These are phyloP conservation scores for Polysphondylium violaceum DNA, from an alignment of 78 protist species.

Conservation along the genomic window DNA sequence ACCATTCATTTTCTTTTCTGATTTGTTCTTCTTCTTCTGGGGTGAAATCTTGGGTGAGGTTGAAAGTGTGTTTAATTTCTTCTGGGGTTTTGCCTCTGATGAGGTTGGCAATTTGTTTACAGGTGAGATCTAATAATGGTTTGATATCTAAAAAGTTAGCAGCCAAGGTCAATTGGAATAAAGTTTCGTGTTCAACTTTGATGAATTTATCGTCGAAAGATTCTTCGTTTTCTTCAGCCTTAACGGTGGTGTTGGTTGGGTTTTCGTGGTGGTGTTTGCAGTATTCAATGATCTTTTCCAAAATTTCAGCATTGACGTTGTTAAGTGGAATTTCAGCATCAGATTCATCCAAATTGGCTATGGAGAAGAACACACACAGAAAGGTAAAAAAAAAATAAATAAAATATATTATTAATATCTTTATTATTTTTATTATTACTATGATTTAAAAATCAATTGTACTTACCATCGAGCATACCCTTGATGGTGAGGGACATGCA, in stretches of 20 bases:
- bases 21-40: slow-evolving; percentile 98
- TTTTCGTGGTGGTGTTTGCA: slow-evolving; percentile 87
- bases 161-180: slow-evolving; percentile 93
- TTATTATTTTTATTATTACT: too few species aligned
- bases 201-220: slow-evolving; percentile 83
- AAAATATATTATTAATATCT: too few species aligned
- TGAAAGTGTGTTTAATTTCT: slow-evolving; percentile 95
- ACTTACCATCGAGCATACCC: slow-evolving; percentile 51
- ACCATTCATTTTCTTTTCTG: slow-evolving; percentile 97
- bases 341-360: slow-evolving; percentile 48
- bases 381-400: too few species aligned
- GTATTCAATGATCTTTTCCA: slow-evolving; percentile 88
- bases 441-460: too few species aligned
- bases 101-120: slow-evolving; percentile 96
- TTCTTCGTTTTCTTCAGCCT: slow-evolving; percentile 69
- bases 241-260: slow-evolving; percentile 80
- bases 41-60: slow-evolving; percentile 92
- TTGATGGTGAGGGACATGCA: slow-evolving; percentile 69
- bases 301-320: slow-evolving; percentile 87
- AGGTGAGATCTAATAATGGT: slow-evolving; percentile 94
- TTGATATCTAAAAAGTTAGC: slow-evolving; percentile 98
- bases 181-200: slow-evolving; percentile 89
- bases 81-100: slow-evolving; percentile 96
- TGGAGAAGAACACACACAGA: too few species aligned
- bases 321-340: slow-evolving; percentile 91